These are phyloP conservation scores for Fusarium haematococcum DNA, from an alignment of 2,329 filamentous ascomycete genomes.

Conservation along the genomic window DNA sequence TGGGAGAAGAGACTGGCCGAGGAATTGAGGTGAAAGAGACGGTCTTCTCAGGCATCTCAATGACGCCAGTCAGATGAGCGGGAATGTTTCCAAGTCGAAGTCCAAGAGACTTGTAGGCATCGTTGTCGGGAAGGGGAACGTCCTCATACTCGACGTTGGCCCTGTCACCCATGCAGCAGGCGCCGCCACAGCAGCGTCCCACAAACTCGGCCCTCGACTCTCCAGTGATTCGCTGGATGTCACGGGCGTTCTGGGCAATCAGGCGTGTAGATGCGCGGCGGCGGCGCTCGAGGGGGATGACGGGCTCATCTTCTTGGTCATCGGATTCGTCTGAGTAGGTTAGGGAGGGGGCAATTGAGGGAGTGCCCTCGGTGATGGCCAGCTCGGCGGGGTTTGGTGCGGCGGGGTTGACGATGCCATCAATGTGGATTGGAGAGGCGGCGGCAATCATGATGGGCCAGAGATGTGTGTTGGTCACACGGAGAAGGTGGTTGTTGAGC, in stretches of 20 bases:
- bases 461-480: conserved; percentile 27
- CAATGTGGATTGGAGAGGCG: conserved; percentile 35
- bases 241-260: conserved; percentile 71
- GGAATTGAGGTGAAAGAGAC: conserved; percentile 75
- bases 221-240: conserved; percentile 73
- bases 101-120: conserved; percentile 83
- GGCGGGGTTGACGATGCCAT: conserved; percentile 53
- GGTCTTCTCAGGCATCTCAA: conserved; percentile 79
- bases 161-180: conserved; percentile 68
- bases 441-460: conserved; percentile 47
- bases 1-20: conserved; percentile 50
- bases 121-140: conserved; percentile 77
- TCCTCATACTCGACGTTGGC: conserved; percentile 64
- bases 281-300: conserved; percentile 56
- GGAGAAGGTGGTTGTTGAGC: conserved; percentile 3
- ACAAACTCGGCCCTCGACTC: conserved; percentile 72
- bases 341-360: conserved; percentile 70
- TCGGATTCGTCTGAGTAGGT: conserved; percentile 74
- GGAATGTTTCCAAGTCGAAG: conserved; percentile 82
- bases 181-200: conserved; percentile 72
- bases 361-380: conserved; percentile 59
- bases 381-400: conserved; percentile 55
- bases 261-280: conserved; percentile 78
- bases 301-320: conserved; percentile 64
- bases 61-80: conserved; percentile 76